Conservation (phyloP, 2,329 filamentous ascomycete genomes). For the Penicillium sp. region DNA sequence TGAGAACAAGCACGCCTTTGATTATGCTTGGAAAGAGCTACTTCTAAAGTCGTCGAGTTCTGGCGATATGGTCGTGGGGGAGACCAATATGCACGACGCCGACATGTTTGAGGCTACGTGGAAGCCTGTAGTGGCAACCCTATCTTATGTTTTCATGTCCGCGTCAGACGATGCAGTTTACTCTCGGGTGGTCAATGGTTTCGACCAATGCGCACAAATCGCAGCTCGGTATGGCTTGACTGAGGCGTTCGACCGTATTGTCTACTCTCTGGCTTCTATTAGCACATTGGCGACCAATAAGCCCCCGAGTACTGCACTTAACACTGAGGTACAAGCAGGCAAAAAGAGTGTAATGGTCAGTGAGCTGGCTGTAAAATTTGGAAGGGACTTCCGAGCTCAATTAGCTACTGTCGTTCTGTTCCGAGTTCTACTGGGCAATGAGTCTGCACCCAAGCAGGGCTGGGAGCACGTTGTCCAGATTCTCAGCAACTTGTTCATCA, state of each 20-base stretch:
- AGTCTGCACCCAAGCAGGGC: constrained; percentile 67
- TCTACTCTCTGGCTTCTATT: constrained; percentile 86
- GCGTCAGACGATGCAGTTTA: constrained; percentile 96
- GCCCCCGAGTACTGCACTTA: constrained; percentile 79
- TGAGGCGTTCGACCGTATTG: constrained; percentile 88
- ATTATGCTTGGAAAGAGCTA: constrained; percentile 96
- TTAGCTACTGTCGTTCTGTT: constrained; percentile 94
- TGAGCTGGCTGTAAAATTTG: constrained; percentile 93
- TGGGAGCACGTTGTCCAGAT: constrained; percentile 73
- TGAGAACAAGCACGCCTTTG: constrained; percentile 93
- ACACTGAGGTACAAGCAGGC: constrained; percentile 91
- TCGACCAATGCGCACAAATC: constrained; percentile 93
- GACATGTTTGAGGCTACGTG: constrained; percentile 98
- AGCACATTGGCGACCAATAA: constrained; percentile 77
- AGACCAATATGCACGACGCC: constrained; percentile 93
- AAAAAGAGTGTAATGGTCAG: constrained; percentile 98
- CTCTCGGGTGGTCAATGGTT: constrained; percentile 86
- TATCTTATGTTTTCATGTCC: constrained; percentile 98
- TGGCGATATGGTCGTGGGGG: constrained; percentile 71
- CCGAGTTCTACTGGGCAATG: constrained; percentile 82
- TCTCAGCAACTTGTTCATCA: constrained; percentile 93
- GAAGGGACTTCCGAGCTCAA: constrained; percentile 88
- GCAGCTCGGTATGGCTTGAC: constrained; percentile 79
- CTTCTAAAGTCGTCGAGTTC: constrained; percentile 78
- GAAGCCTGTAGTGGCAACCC: constrained; percentile 88